A percentile compares a stretch with the other conserved stretches of the same genome.
Evolutionary conservation across 495 filamentous ascomycete genomes (phyloP).

Genomic region (Trichoderma gamsii): DNA sequence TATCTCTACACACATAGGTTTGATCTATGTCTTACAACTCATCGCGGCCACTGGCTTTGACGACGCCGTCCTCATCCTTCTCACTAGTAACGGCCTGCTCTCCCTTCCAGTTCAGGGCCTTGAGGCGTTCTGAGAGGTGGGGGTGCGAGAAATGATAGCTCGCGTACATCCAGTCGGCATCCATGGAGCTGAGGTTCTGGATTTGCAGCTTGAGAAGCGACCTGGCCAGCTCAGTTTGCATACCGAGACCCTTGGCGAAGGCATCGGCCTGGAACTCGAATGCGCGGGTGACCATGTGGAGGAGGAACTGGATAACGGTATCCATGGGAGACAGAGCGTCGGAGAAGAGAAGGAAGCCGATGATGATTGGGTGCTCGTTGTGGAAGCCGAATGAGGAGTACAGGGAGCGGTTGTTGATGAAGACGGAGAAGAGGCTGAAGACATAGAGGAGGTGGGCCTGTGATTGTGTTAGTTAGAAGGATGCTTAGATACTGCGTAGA

Average conservation of each 20-base stretch:
- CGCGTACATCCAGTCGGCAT: constrained; percentile 95
- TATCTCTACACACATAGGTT: background rate
- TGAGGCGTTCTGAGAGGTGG: constrained; percentile 86
- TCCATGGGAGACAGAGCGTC: constrained; percentile 90
- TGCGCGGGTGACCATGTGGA: constrained; percentile 90
- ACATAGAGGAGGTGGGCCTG: constrained; percentile 85
- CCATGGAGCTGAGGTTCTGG: constrained; percentile 96
- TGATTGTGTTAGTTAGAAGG: constrained; percentile 24
- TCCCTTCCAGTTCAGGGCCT: constrained; percentile 72
- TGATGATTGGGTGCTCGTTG: constrained; percentile 80
- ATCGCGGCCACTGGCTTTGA: constrained; percentile 31
- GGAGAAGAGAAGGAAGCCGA: constrained; percentile 94
- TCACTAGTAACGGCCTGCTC: constrained; percentile 41
- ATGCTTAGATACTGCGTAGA: background rate
- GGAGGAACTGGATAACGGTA: constrained; percentile 80
- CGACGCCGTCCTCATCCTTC: constrained; percentile 29
- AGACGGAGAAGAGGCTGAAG: constrained; percentile 91
- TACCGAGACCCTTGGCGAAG: constrained; percentile 82
- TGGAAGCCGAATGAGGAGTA: constrained; percentile 88
- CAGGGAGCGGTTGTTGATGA: constrained; percentile 89
- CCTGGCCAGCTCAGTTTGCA: constrained; percentile 72
- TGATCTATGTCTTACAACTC: constrained; percentile 25
- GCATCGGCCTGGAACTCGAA: constrained; percentile 94
- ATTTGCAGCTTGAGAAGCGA: constrained; percentile 96
- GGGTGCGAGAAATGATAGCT: constrained; percentile 98